Evolutionary conservation across 176 grass and related monocot genomes (phyloP), one percentile per base, ranked within the genome.

Genomic region (Dendrocalamus sinicus): DNA sequence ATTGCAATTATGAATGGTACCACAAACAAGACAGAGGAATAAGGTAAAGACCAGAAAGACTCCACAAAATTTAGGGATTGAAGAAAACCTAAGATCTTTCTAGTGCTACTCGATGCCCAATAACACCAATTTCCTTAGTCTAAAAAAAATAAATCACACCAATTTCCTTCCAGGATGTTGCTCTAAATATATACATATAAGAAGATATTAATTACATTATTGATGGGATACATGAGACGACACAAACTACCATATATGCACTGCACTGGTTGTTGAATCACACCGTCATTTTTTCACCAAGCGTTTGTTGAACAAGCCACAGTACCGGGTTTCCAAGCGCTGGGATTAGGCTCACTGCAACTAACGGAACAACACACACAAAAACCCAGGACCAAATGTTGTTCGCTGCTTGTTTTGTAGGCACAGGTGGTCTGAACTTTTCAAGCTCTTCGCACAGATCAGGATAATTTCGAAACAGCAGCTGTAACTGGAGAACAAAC

Each of bases 341-440:
- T 3, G 88, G 85, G 51, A 92, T 78, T 12, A 95, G 89, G 80
- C 93, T 92, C 7, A 90, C 84, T 2, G 91, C 75, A 22, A 90
- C 75, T 62, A 95, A 46, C 1, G 88, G 88, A 20, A 90, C 65
- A 11, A 79, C 75, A 1, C 90, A 92, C 50, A 84, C 70, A 3
- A 90, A 82, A 9, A 92, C 35, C 86, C 90, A 86, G 12, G 86
- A 77, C 83, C 88, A 88, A 65, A 87, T 89, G 72, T 76, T 89
- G 65, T 90, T 85, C 9, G 62, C 26, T 1, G 77, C 51, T 6
- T 76, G 83, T 62, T 83, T 88, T 26, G 43, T 32, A 12, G 19
- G 67, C 30, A 66, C 19, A 7, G 84, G 88, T 16, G 93, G 93
- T 81, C 84, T 86, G 55, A 91, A 95, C 28, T 85, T 89, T 35